These are phyloP conservation scores for Boletus rufocinnamomeus DNA, from an alignment of 768 basidiomycete genomes.

Conservation along the genomic window DNA sequence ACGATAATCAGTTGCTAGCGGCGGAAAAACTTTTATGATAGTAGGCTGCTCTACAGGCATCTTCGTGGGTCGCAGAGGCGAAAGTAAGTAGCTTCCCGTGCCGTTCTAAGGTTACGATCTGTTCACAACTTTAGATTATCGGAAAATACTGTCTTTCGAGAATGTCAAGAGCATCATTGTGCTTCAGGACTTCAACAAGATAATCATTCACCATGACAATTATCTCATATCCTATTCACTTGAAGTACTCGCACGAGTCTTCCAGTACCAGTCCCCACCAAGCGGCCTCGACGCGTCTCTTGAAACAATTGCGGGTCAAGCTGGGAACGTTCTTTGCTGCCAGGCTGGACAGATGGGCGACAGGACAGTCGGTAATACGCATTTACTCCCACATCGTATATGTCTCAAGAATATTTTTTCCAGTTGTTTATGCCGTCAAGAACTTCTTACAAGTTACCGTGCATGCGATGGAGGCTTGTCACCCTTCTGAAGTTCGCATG, in stretches of 20 bases:
- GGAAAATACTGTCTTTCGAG: slow-evolving; percentile 51
- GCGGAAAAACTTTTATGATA: slow-evolving; percentile 58
- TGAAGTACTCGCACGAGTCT: slow-evolving; percentile 65
- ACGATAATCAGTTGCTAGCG: slow-evolving; percentile 41
- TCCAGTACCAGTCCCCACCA: slow-evolving; percentile 47
- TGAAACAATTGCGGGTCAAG: slow-evolving; percentile 61
- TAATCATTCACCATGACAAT: slow-evolving; percentile 64
- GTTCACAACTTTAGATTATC: slow-evolving; percentile 48
- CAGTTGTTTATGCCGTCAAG: slow-evolving; percentile 72
- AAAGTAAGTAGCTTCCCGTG: slow-evolving; percentile 43
- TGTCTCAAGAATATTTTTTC: slow-evolving; percentile 10
- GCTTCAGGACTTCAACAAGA: slow-evolving; percentile 62
- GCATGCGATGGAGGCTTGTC: slow-evolving; percentile 59
- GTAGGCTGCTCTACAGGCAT: slow-evolving; percentile 70
- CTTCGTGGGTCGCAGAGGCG: slow-evolving; percentile 59
- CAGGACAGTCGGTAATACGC: slow-evolving; percentile 55
- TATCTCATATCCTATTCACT: slow-evolving; percentile 68
- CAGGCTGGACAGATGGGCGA: slow-evolving; percentile 54
- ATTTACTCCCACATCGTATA: neutral
- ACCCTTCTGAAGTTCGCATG: slow-evolving; percentile 38
- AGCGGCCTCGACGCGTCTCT: slow-evolving; percentile 54
- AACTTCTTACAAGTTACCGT: slow-evolving; percentile 60
- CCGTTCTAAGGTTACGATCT: neutral
- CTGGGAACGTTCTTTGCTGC: slow-evolving; percentile 61
- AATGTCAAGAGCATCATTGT: slow-evolving; percentile 58